phyloP scores from a whole-genome alignment of 1,284 basidiomycete genomes.

The Tylopilus sp. region DNA sequence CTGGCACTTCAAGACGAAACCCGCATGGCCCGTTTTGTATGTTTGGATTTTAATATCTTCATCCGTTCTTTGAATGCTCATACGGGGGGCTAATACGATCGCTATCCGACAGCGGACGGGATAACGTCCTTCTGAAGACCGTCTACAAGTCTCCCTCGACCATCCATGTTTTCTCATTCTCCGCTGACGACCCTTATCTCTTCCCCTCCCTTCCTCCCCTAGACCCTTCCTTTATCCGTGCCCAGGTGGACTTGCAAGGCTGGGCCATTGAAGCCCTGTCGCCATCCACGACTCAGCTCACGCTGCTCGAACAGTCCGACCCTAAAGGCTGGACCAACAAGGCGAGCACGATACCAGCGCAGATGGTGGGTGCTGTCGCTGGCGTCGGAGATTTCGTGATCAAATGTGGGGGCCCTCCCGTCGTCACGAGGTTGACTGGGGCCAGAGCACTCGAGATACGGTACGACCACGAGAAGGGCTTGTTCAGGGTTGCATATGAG shows the following conservation, averaged over 20 bases:
- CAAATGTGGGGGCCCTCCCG: constrained; percentile 89
- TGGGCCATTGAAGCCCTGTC: constrained; percentile 96
- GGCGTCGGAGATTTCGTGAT: constrained; percentile 93
- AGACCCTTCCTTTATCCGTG: constrained; percentile 79
- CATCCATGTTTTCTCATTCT: constrained; percentile 95
- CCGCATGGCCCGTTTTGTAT: constrained; percentile 87
- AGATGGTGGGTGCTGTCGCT: constrained; percentile 83
- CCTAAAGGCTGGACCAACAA: constrained; percentile 98
- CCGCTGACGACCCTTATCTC: constrained; percentile 81
- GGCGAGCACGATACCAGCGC: constrained; percentile 76
- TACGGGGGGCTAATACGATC: constrained; percentile 5
- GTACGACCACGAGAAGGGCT: constrained; percentile 85
- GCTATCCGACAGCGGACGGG: constrained; percentile 65
- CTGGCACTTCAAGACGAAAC: constrained; percentile 86
- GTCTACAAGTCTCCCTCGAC: constrained; percentile 96
- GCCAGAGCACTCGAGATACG: constrained; percentile 69
- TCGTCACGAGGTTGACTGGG: constrained; percentile 78
- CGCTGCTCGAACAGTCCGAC: constrained; percentile 93
- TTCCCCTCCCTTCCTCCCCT: constrained; percentile 76
- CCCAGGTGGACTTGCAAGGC: constrained; percentile 92
- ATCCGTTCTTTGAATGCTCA: not conserved
- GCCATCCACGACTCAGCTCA: constrained; percentile 91
- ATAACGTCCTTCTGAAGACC: constrained; percentile 87
- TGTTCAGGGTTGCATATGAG: constrained; percentile 85
- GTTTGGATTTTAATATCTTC: constrained; percentile 29